A percentile compares a stretch with the other conserved stretches of the same genome.
phyloP scores from a whole-genome alignment of 2,329 filamentous ascomycete species.

The Sporothrix sp. region DNA sequence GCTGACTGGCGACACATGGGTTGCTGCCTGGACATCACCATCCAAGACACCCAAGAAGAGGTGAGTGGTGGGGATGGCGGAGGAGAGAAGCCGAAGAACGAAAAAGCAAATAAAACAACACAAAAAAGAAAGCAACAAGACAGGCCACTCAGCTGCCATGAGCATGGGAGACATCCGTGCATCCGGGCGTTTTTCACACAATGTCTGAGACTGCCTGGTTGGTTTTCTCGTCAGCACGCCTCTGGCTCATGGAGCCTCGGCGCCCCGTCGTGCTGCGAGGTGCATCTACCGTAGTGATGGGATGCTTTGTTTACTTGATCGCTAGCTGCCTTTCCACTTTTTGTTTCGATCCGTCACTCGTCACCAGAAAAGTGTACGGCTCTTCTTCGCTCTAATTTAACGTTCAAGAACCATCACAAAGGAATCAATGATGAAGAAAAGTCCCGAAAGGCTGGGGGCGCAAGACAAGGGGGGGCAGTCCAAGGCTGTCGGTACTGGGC shows the following conservation, averaged over 20 bases:
- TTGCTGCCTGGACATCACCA: too few species aligned
- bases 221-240: too few species aligned
- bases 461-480: not conserved
- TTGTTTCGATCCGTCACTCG: not conserved
- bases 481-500: constrained; percentile 2
- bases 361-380: constrained; percentile 8
- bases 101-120: not conserved
- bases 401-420: not conserved
- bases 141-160: not conserved
- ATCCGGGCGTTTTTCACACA: constrained; percentile 1
- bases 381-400: constrained; percentile 18
- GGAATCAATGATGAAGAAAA: not conserved
- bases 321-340: too few species aligned
- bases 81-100: not conserved
- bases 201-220: not conserved
- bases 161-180: not conserved
- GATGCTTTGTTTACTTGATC: constrained; percentile 11
- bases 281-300: too few species aligned
- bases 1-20: too few species aligned
- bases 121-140: not conserved
- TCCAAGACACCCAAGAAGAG: not conserved
- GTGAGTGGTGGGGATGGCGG: not conserved
- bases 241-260: too few species aligned
- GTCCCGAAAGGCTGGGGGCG: not conserved
- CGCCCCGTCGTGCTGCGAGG: too few species aligned